Base-by-base conservation (phyloP, 306 rosid genomes). In the Prinsepia uniflora region DNA sequence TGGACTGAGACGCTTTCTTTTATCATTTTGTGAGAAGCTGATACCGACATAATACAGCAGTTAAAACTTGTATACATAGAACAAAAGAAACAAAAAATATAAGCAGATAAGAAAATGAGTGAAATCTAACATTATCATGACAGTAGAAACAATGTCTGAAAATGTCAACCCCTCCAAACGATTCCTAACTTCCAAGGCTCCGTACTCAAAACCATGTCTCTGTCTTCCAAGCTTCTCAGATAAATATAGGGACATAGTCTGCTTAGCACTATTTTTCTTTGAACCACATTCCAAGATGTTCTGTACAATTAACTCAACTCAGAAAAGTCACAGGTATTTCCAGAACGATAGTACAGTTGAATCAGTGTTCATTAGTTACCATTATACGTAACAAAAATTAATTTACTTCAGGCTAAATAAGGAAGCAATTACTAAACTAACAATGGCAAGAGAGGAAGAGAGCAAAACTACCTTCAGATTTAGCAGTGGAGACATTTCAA, bases 401-500 rank as follows among this genome's bases (percentile, higher is more conserved):
- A 59, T 7, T 12, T 13, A 59, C 24, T 41, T 14, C 0, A 13
- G 55, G 41, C 11, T 41, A 14, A 49, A 67, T 3, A 75, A n/a
- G 40, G 24, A 56, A 8, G 8, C 19, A 71, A 66, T 19, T 44
- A 12, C 46, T 67, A 40, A 66, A 30, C 19, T 20, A 46, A 67
- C 34, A 10, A 22, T 67, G 14, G 45, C 34, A 62, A 56, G n/a
- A 15, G 7, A 68, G 50, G 50, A 40, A 36, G 59, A 61, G 55
- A 73, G 54, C 36, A 30, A 30, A 30, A 30, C 36, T 50, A 85
- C 89, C 85, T 95, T 95, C 44, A 95, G 86, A 82, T 87, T 95
- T 78, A 95, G 81, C 78, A 91, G 79, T 34, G 99, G 99, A 49
- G 99, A 95, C 63, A 92, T 66, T 86, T 91, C 96, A 65, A 95